These are phyloP conservation scores for Penicillium samsonianum DNA, from an alignment of 495 filamentous ascomycete genomes.

Conservation along the genomic window DNA sequence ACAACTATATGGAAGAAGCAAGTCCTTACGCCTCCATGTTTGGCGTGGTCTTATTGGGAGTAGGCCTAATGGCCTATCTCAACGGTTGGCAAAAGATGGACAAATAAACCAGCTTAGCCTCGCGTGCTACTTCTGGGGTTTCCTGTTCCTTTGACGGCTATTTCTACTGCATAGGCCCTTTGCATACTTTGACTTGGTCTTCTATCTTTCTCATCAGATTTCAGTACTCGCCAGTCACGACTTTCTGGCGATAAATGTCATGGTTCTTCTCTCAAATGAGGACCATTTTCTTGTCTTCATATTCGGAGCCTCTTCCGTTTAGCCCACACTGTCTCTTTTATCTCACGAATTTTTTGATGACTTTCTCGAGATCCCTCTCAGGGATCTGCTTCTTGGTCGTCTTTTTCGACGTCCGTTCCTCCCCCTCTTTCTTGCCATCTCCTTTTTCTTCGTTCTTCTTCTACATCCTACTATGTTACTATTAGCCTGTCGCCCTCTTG, in stretches of 20 bases:
- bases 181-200: conserved; percentile 35
- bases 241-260: conserved; percentile 36
- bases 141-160: conserved; percentile 17
- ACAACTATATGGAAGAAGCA: conserved; percentile 58
- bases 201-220: conserved; percentile 28
- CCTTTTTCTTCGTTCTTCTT: conserved; percentile 17
- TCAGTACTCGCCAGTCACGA: conserved; percentile 44
- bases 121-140: conserved; percentile 21
- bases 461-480: conserved; percentile 18
- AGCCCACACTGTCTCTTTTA: conserved; percentile 30
- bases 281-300: conserved; percentile 19
- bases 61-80: conserved; percentile 91
- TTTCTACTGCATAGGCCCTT: conserved; percentile 27
- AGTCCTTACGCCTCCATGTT: conserved; percentile 86
- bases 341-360: conserved; percentile 15
- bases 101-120: conserved; percentile 43
- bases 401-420: conserved; percentile 2
- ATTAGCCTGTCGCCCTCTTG: conserved; percentile 10
- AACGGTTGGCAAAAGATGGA: conserved; percentile 81
- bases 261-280: conserved; percentile 29
- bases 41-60: conserved; percentile 84
- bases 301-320: conserved; percentile 20
- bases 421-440: conserved; percentile 13
- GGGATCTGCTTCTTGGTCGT: background rate
- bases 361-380: background rate